Percentiles rank a stretch among this genome's conserved stretches.
phyloP scores from a whole-genome alignment of 2,329 filamentous ascomycete genomes.

The Dactylonectria macrodidyma region DNA sequence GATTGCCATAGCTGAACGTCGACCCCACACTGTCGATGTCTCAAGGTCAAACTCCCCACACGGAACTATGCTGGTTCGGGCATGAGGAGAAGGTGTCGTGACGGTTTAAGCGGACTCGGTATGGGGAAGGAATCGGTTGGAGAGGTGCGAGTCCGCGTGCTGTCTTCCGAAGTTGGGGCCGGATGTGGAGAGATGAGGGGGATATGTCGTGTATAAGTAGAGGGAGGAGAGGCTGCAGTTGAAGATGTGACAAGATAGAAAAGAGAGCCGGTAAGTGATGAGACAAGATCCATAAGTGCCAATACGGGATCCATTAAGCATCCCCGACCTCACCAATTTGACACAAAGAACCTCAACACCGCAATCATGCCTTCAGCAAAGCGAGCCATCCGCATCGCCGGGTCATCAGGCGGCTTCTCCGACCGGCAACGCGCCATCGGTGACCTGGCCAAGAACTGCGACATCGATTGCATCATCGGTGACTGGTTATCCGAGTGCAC shows the following conservation, averaged over 20 bases:
- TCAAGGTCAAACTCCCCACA: conserved; percentile 15
- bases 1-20: neutral
- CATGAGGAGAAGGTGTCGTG: conserved; percentile 8
- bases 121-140: conserved; percentile 5
- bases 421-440: conserved; percentile 59
- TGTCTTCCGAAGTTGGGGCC: conserved; percentile 22
- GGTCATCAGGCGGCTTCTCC: conserved; percentile 60
- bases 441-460: conserved; percentile 56
- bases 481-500: conserved; percentile 53
- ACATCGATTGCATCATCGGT: conserved; percentile 51
- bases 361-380: conserved; percentile 46
- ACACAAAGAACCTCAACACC: conserved; percentile 3
- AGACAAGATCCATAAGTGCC: neutral
- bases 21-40: conserved; percentile 23
- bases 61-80: conserved; percentile 18
- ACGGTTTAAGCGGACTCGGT: neutral
- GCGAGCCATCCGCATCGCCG: conserved; percentile 58
- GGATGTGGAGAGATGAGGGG: conserved; percentile 12
- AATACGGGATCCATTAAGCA: neutral
- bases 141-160: conserved; percentile 16
- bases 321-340: neutral
- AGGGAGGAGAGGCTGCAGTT: neutral
- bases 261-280: neutral
- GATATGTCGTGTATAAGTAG: conserved; percentile 16
- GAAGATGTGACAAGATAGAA: neutral